phyloP scores from a whole-genome alignment of 768 basidiomycete species.

The Leccinum broughii region DNA sequence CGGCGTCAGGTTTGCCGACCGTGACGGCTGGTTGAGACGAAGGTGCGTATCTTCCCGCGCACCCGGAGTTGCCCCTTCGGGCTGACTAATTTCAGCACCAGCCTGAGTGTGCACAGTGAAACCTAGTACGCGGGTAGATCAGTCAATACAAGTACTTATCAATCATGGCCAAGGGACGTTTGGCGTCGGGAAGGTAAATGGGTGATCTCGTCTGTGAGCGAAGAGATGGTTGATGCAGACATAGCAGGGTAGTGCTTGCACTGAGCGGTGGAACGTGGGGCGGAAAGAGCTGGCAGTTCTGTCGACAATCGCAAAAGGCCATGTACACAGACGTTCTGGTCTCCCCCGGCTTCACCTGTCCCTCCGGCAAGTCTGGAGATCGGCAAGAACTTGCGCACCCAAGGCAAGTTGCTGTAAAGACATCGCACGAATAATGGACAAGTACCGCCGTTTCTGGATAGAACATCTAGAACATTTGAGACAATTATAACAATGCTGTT shows the following conservation, averaged over 20 bases:
- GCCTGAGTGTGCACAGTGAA: slow-evolving; percentile 10
- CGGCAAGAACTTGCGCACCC: too few species aligned
- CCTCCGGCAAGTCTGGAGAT: too few species aligned
- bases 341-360: not conserved
- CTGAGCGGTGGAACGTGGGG: not conserved
- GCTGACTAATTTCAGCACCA: not conserved
- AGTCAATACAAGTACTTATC: not conserved
- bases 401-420: not conserved
- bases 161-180: not conserved
- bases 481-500: not conserved
- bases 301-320: not conserved
- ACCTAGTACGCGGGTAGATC: slow-evolving; percentile 1
- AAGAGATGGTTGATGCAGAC: not conserved
- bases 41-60: not conserved
- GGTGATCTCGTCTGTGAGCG: slow-evolving; percentile 5
- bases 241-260: not conserved
- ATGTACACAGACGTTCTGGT: not conserved
- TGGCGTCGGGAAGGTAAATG: not conserved
- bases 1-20: not conserved
- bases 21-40: slow-evolving; percentile 13
- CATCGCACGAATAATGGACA: not conserved
- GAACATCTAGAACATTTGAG: not conserved
- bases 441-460: not conserved
- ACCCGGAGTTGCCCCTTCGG: slow-evolving; percentile 11
- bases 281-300: not conserved